phyloP scores from a whole-genome alignment of 2,329 filamentous ascomycete species.

The Ophiostoma ips region DNA sequence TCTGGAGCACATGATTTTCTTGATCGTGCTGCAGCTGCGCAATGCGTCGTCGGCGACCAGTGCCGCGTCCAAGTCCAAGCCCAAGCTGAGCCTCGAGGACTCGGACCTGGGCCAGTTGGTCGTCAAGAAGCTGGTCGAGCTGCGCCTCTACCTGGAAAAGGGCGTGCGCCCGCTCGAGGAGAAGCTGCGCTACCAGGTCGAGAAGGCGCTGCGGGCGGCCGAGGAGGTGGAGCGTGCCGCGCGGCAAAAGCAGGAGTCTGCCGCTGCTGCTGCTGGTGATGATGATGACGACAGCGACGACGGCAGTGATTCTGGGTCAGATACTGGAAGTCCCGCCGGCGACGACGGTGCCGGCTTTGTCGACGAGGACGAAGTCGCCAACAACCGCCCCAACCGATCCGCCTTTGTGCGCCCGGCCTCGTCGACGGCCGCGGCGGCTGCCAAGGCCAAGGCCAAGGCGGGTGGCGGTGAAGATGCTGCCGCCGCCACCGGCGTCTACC shows the following conservation, averaged over 20 bases:
- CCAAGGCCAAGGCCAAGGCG: conserved; percentile 13
- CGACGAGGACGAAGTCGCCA: conserved; percentile 2
- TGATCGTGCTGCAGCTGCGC: conserved; percentile 69
- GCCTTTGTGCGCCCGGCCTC: conserved; percentile 22
- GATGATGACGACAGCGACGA: conserved; percentile 23
- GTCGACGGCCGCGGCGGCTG: background rate
- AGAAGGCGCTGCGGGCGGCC: conserved; percentile 80
- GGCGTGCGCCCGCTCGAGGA: conserved; percentile 83
- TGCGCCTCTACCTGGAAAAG: conserved; percentile 85
- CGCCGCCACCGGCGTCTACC: conserved; percentile 54
- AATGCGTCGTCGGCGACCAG: conserved; percentile 25
- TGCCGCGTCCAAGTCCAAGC: background rate
- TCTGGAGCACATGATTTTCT: conserved; percentile 81
- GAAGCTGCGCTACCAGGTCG: conserved; percentile 86
- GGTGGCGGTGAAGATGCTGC: background rate
- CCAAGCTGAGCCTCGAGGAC: conserved; percentile 18
- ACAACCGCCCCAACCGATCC: conserved; percentile 21
- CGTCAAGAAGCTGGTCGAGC: conserved; percentile 75
- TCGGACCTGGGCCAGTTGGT: conserved; percentile 47
- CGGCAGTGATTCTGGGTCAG: conserved; percentile 13
- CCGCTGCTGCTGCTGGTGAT: conserved; percentile 22
- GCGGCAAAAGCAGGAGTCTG: conserved; percentile 22
- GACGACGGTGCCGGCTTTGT: conserved; percentile 13
- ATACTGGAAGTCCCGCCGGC: background rate
- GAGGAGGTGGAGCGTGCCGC: conserved; percentile 50